phyloP scores from a whole-genome alignment of 1,284 basidiomycete genomes.

The Amylostereum chailletii region DNA sequence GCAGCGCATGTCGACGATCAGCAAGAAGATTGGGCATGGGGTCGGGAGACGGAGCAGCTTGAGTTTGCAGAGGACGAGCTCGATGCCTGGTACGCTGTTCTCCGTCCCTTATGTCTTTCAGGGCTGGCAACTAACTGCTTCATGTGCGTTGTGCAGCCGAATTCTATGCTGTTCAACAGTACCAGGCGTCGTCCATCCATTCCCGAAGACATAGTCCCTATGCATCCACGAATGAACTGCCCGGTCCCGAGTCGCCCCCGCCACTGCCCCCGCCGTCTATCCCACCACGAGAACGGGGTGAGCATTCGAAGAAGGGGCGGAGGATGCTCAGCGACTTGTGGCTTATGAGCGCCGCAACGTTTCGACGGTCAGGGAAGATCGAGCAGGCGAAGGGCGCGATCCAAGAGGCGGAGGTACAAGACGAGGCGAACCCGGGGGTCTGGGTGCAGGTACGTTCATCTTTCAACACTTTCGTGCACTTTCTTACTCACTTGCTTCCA shows the following conservation, averaged over 20 bases:
- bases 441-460: conserved; percentile 77
- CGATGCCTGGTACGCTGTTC: conserved; percentile 49
- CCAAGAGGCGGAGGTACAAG: conserved; percentile 89
- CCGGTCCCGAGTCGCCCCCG: conserved; percentile 21
- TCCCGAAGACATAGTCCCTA: conserved; percentile 57
- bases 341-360: conserved; percentile 92
- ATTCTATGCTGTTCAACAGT: conserved; percentile 51
- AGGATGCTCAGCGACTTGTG: conserved; percentile 81
- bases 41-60: conserved; percentile 44
- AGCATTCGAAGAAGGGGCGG: conserved; percentile 45
- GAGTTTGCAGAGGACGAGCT: conserved; percentile 45
- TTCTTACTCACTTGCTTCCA: conserved; percentile 20
- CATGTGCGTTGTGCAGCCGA: conserved; percentile 29
- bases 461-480: neutral
- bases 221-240: conserved; percentile 23
- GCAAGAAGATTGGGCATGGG: conserved; percentile 65
- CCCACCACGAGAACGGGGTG: conserved; percentile 29
- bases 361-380: conserved; percentile 81
- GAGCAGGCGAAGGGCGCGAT: conserved; percentile 88
- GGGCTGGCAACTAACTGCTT: neutral
- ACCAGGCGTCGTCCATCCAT: conserved; percentile 84
- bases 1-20: conserved; percentile 64
- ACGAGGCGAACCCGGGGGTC: conserved; percentile 81
- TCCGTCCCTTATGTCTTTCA: conserved; percentile 1
- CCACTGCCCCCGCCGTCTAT: conserved; percentile 29